Evolutionary conservation across 2,329 filamentous ascomycete genomes (phyloP).

Genomic region (Cercospora nicotianae): DNA sequence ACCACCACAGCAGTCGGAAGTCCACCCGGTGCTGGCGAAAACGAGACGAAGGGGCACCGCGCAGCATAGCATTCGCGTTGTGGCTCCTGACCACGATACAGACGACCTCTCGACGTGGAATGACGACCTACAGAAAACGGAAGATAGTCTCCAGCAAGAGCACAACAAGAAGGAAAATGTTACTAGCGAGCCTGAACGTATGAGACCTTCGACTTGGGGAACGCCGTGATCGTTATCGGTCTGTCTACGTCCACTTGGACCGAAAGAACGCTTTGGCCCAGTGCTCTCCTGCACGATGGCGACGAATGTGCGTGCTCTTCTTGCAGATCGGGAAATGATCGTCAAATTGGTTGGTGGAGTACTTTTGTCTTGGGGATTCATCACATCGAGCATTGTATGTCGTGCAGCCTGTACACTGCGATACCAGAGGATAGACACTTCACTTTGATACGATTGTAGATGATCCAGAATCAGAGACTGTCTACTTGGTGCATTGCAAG

Average conservation of each 20-base stretch:
- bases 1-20: constrained; percentile 1
- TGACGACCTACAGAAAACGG: background rate
- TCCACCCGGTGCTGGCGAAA: background rate
- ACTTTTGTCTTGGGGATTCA: background rate
- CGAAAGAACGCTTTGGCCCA: background rate
- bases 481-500: background rate
- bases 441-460: background rate
- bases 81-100: constrained; percentile 3
- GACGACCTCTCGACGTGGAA: background rate
- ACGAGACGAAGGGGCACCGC: background rate
- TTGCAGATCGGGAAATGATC: background rate
- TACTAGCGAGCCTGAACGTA: background rate
- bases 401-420: background rate
- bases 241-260: background rate
- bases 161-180: background rate
- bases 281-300: background rate
- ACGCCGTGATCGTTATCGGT: constrained; percentile 5
- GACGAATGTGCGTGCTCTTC: background rate
- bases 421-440: background rate
- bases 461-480: background rate
- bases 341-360: background rate
- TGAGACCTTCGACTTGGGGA: background rate
- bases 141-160: background rate
- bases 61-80: constrained; percentile 6
- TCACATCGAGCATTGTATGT: background rate